Evolutionary conservation across 306 rosid species (phyloP).

Genomic region (Cicer judaicum): DNA sequence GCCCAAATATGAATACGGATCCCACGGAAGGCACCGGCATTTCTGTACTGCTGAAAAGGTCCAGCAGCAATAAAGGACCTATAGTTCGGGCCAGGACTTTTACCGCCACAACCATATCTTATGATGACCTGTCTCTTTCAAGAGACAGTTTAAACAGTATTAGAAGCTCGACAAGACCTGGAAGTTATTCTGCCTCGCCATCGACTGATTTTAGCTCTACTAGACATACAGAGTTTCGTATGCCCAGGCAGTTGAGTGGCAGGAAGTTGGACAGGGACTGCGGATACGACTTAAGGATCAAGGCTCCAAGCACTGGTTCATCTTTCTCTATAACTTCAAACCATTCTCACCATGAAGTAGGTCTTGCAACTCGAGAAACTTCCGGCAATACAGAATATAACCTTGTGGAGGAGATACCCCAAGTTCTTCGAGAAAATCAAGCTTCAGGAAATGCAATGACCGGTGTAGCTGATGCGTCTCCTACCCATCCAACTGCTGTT

Average conservation of each 20-base stretch:
- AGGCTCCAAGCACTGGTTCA: conserved; percentile 52
- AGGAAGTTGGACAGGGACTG: conserved; percentile 58
- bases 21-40: conserved; percentile 79
- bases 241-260: conserved; percentile 67
- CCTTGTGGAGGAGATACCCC: conserved; percentile 44
- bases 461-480: conserved; percentile 48
- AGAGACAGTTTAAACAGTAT: conserved; percentile 68
- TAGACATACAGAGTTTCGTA: conserved; percentile 61
- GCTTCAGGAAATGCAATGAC: conserved; percentile 50
- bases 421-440: conserved; percentile 46
- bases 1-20: conserved; percentile 54
- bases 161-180: conserved; percentile 79
- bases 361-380: conserved; percentile 51
- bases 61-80: conserved; percentile 79
- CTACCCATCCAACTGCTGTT: conserved; percentile 42
- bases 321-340: conserved; percentile 53
- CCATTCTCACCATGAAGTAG: conserved; percentile 50
- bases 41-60: conserved; percentile 78
- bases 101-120: conserved; percentile 67
- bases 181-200: conserved; percentile 76
- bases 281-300: conserved; percentile 55
- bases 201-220: conserved; percentile 69
- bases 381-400: conserved; percentile 47
- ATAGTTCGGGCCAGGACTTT: conserved; percentile 71
- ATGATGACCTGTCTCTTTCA: conserved; percentile 62